Base-by-base conservation (phyloP, 2,329 filamentous ascomycete genomes). In the Magnaporthiopsis rhizophila region DNA sequence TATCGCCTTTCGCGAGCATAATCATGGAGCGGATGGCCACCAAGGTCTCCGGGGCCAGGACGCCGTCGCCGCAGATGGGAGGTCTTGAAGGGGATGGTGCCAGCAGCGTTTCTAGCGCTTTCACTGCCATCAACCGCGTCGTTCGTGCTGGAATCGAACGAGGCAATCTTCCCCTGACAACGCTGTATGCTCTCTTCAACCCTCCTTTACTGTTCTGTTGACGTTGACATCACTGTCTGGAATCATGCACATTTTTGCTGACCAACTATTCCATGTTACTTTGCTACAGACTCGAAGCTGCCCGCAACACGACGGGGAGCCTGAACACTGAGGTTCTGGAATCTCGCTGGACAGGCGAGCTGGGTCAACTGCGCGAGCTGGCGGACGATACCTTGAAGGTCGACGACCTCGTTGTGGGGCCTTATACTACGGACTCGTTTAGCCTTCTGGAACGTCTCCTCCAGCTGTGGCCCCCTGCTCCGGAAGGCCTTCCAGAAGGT, bases 111-210 rank as follows among this genome's bases (percentile, higher is more conserved):
- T 58, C 45, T 30, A 32, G 53, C 34, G 30, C 24, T 24, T 64
- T 64, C 32, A 30, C 45, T 38, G 24, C 13, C 15, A 64, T 64
- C 30, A 28, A 36, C 7, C 30, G 30, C 7, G 62, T 65, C 3
- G 18, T 67, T 15, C 63, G 64, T 2, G 50, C 36, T 4, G 66
- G 64, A 1, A 21, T 58, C 5, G 62, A 64, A 8, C 45, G 53
- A 3, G 65, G 64, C 4, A 63, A 60, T 28, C 64, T 67, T 28
- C 64, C 67, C 3, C 65, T 66, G 13, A 67, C 62, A 0, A 68
- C 69, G 0, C 36, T 69, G 36, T 45, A 7, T 21, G 7, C n/a
- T 13, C 3, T n/a, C 1, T 38, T 18, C 24, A 18, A 50, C 6
- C 15, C 21, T 26, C n/a, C n/a, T 9, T 26, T 53, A 15, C 3